Conservation (phyloP, 2,329 filamentous ascomycete species). For the Cytospora chrysosperma region DNA sequence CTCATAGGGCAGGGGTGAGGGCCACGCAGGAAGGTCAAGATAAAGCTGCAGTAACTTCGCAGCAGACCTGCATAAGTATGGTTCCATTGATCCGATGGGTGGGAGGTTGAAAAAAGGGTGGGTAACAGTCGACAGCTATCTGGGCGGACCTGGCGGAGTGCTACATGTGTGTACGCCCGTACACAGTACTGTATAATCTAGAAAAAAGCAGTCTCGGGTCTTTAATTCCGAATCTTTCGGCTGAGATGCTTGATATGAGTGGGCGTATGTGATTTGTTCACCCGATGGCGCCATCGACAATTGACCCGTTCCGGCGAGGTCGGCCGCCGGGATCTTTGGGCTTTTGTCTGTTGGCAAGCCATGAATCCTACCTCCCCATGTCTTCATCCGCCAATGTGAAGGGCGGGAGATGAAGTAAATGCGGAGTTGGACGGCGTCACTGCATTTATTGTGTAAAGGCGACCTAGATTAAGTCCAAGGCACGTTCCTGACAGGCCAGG, state of each 20-base stretch:
- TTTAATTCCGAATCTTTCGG: background rate
- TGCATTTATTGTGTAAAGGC: too few species aligned
- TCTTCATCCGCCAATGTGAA: background rate
- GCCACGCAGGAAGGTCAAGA: background rate
- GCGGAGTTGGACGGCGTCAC: background rate
- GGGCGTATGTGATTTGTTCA: constrained; percentile 4
- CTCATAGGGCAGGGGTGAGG: background rate
- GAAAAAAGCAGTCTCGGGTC: background rate
- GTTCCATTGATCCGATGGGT: background rate
- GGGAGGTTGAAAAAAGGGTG: background rate
- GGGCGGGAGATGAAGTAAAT: background rate
- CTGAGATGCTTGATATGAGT: background rate
- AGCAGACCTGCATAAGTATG: background rate
- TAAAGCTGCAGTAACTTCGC: background rate
- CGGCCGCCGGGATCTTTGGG: background rate
- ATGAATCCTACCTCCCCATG: background rate
- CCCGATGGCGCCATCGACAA: constrained; percentile 13
- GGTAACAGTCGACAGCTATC: too few species aligned
- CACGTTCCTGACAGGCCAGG: background rate
- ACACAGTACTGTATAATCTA: too few species aligned
- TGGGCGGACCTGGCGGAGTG: background rate
- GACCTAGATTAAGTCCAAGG: background rate
- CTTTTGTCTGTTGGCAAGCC: background rate
- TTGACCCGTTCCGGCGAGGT: background rate
- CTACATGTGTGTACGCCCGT: background rate